Evolutionary conservation across 805 yeast genomes (phyloP).

Genomic region (Wickerhamiella siamensis): DNA sequence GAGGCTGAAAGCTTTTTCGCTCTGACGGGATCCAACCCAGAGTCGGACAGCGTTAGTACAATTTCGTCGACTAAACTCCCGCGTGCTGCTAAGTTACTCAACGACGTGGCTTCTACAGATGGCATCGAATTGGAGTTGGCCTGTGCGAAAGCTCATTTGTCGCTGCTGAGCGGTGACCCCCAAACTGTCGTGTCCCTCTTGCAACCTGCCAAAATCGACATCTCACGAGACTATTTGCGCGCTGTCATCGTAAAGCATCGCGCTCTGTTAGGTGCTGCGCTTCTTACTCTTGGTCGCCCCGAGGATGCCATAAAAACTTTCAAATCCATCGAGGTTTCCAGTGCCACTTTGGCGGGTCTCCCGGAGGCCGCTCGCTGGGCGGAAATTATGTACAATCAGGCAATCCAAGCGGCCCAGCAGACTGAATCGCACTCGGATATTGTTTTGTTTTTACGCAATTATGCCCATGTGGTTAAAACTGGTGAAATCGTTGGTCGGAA

Average conservation of each 20-base stretch:
- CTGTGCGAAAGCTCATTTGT: constrained; percentile 1
- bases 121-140: not conserved
- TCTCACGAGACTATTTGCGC: constrained; percentile 4
- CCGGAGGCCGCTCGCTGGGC: constrained; percentile 10
- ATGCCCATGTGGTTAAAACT: not conserved
- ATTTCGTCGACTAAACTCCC: not conserved
- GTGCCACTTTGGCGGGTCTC: constrained; percentile 4
- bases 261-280: constrained; percentile 4
- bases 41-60: not conserved
- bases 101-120: not conserved
- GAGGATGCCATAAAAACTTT: constrained; percentile 3
- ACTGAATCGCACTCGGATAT: not conserved
- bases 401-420: not conserved
- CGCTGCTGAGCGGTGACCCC: not conserved
- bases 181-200: not conserved
- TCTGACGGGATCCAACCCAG: not conserved
- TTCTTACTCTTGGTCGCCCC: not conserved
- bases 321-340: constrained; percentile 3
- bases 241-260: constrained; percentile 6
- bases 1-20: not conserved
- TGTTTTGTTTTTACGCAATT: not conserved
- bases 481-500: not conserved
- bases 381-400: not conserved
- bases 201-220: not conserved
- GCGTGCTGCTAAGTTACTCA: not conserved